Percentiles rank a stretch among this genome's conserved stretches.
These are phyloP conservation scores for Knufia petricola DNA, from an alignment of 2,329 filamentous ascomycete genomes.

Conservation along the genomic window DNA sequence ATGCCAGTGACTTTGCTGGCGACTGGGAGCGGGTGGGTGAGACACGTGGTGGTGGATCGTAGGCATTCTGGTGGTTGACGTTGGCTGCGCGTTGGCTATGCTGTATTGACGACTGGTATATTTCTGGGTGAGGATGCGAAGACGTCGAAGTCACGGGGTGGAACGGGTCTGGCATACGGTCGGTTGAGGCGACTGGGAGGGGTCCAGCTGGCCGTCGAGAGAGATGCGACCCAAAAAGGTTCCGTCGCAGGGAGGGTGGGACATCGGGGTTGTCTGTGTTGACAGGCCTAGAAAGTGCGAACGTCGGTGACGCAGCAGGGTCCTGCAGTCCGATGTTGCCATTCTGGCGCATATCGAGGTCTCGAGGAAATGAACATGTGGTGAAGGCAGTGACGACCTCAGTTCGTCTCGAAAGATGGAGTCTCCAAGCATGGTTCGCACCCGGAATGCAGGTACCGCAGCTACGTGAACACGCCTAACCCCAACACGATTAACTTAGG, in stretches of 20 bases:
- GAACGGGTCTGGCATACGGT: constrained; percentile 8
- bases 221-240: constrained; percentile 36
- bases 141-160: constrained; percentile 8
- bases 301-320: constrained; percentile 7
- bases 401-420: not conserved
- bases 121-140: constrained; percentile 7
- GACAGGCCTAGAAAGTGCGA: constrained; percentile 1
- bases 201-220: constrained; percentile 33
- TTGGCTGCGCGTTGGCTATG: constrained; percentile 7
- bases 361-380: not conserved
- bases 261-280: not conserved
- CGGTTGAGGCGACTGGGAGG: constrained; percentile 5
- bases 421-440: too few relatives aligned
- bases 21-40: constrained; percentile 17
- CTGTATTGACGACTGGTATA: not conserved
- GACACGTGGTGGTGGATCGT: constrained; percentile 15
- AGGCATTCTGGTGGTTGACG: constrained; percentile 12
- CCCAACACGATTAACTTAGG: not conserved
- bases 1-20: constrained; percentile 14
- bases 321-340: constrained; percentile 9
- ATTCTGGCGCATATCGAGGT: constrained; percentile 7
- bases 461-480: not conserved
- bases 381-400: not conserved
- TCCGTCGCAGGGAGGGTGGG: constrained; percentile 32
- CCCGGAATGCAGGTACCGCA: not conserved